Base-by-base conservation (phyloP, 2,329 filamentous ascomycete species). In the Orbilia brochopaga region DNA sequence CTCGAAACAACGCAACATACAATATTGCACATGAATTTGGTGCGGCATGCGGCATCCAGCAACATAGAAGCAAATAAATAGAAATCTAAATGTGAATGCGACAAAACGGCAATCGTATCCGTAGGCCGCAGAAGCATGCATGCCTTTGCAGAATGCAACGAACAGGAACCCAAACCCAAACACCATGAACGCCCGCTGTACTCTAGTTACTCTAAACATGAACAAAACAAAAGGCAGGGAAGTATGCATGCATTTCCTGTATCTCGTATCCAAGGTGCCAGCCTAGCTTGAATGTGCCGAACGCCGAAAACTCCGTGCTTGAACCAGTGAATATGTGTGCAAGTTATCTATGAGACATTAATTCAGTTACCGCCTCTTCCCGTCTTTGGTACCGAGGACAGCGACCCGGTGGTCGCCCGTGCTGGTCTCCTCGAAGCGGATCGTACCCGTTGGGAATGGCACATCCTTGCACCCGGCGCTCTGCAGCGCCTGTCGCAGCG, bases 401-500 rank as follows among this genome's bases (percentile, higher is more conserved):
- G n/a, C 24, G 2, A 70, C 53, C 17, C 23, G 37, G 19, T 64
- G 30, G 2, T 17, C 42, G 32, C 65, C 59, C 4, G 58, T 27
- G 13, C 6, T 21, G 7, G 44, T 48, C 11, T 59, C 53, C 13
- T 59, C 57, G 59, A 60, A 72, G 8, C 35, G 40, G n/a, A 72
- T 3, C 1, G 67, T 46, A n/a, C 67, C 67, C 5, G 40, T 21
- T 0, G 60, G 32, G 55, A 72, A 72, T 1, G 67, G 67, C 15
- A 53, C 32, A 11, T 64, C 60, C 11, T 52, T 13, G n/a, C 40
- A 64, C 1, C 55, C 67, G 4, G 67, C 59, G 27, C 24, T 51
- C 19, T n/a, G 24, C 1, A 72, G 32, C 46, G 60, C 21, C 15
- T 82, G 81, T 44, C 82, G 79, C 78, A 86, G 83, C 32, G 80